Evolutionary conservation across 1,284 basidiomycete genomes (phyloP), one percentile per base, ranked within the genome.

Genomic region (Ceratobasidium sp.): DNA sequence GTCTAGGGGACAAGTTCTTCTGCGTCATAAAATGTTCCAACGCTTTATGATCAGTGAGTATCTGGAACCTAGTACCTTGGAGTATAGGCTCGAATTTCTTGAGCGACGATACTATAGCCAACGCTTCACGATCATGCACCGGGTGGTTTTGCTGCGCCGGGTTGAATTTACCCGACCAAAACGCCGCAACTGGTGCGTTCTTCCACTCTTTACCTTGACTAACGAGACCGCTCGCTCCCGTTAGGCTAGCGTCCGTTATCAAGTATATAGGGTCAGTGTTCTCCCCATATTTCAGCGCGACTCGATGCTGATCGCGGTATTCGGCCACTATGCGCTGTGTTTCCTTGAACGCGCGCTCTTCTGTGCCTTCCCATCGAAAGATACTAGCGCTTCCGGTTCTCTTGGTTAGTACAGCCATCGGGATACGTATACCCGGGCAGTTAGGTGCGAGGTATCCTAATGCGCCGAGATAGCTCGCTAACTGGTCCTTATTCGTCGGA

Each of bases 61-160:
- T 82, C 0, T 78, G 70, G 63, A 87, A 86, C 1, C 81, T 78
- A 2, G 78, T 77, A 15, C 86, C 86, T 0, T 88, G 56, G 0
- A 89, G 80, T 20, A 86, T 82, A 0, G 80, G 63, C 0, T 82
- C 42, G 84, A 85, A 89, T 53, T 86, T 86, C 40, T 84, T 81
- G 0, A 88, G 79, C 0, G 85, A 84, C 0, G 80, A 58, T 0
- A 87, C 79, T 9, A 87, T 85, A 0, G 85, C 85, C 0, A 87
- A 79, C 0, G 87, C 78, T 70, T 86, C 85, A 26, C 86, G 81
- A 70, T 84, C 82, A 51, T 84, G 83, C 1, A 83, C 81, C 0
- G 83, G 80, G 56, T 85, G 84, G 49, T 84, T 84, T 12, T 80
- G 80, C 60, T 84, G 80, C 1, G 84, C 83, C 0, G 84, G 68